Percentiles rank a stretch among this genome's conserved stretches.
Conservation (phyloP, 257 asterid species). For the Coffea canephora region DNA sequence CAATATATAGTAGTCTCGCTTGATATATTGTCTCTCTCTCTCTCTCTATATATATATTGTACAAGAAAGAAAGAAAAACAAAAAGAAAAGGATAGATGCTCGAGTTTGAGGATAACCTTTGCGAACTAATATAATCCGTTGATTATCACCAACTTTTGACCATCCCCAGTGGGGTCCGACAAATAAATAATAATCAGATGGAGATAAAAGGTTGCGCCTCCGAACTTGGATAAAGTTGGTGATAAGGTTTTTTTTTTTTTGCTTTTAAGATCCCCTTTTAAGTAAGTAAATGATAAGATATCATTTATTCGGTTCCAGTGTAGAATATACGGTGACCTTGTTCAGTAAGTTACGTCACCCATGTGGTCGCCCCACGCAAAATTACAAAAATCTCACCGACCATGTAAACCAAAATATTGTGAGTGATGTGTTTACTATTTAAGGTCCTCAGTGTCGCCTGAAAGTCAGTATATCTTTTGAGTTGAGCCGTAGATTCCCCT, state of each 20-base stretch:
- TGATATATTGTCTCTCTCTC: too few relatives aligned
- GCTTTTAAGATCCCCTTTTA: background rate
- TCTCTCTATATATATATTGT: too few relatives aligned
- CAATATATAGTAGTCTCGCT: too few relatives aligned
- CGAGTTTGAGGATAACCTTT: too few relatives aligned
- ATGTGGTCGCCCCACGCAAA: slow-evolving; percentile 3
- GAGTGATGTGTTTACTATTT: too few relatives aligned
- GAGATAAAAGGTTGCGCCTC: slow-evolving; percentile 24
- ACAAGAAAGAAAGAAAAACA: too few relatives aligned
- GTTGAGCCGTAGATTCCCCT: too few relatives aligned
- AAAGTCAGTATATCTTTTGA: too few relatives aligned
- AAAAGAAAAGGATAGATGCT: too few relatives aligned
- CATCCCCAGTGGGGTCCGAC: slow-evolving; percentile 10
- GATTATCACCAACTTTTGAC: slow-evolving; percentile 11
- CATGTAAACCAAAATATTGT: background rate
- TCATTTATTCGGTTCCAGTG: slow-evolving; percentile 1
- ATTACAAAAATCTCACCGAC: slow-evolving; percentile 10
- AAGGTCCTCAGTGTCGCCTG: too few relatives aligned
- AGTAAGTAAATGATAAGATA: slow-evolving; percentile 8
- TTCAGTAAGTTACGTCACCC: background rate
- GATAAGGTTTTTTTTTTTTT: slow-evolving; percentile 17
- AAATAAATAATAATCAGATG: slow-evolving; percentile 2
- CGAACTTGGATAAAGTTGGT: slow-evolving; percentile 22
- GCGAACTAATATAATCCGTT: too few relatives aligned
- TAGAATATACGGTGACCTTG: slow-evolving; percentile 13